Conservation (phyloP, 2,329 filamentous ascomycete species). For the Xylariales sp. region DNA sequence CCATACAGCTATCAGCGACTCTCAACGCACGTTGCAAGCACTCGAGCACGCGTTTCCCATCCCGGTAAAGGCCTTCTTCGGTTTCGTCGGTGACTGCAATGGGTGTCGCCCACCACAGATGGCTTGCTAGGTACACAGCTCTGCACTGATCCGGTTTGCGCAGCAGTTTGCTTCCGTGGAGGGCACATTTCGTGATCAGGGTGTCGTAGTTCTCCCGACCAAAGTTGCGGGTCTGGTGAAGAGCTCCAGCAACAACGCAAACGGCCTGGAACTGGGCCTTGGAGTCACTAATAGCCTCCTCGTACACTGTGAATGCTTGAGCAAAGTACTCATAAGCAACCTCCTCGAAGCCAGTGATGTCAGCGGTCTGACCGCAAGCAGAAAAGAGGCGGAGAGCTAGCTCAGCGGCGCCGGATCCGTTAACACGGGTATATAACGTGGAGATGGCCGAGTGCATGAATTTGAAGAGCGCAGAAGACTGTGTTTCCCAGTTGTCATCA, state of each 20-base stretch:
- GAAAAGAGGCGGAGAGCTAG: slow-evolving; percentile 86
- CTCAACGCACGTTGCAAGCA: slow-evolving; percentile 92
- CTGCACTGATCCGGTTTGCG: slow-evolving; percentile 98
- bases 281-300: slow-evolving; percentile 92
- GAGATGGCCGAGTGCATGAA: slow-evolving; percentile 90
- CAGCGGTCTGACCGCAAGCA: slow-evolving; percentile 86
- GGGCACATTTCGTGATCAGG: slow-evolving; percentile 92
- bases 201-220: slow-evolving; percentile 98
- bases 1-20: slow-evolving; percentile 98
- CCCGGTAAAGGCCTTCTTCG: slow-evolving; percentile 79
- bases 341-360: slow-evolving; percentile 88
- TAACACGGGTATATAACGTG: slow-evolving; percentile 82
- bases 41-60: slow-evolving; percentile 94
- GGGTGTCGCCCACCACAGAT: slow-evolving; percentile 96
- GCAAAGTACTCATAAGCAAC: slow-evolving; percentile 98
- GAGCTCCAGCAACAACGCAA: slow-evolving; percentile 82
- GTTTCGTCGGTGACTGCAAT: slow-evolving; percentile 72
- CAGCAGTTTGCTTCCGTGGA: slow-evolving; percentile 93
- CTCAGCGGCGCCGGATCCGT: slow-evolving; percentile 72
- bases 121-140: slow-evolving; percentile 92
- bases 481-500: slow-evolving; percentile 59
- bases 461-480: slow-evolving; percentile 79
- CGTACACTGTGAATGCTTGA: slow-evolving; percentile 96
- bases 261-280: slow-evolving; percentile 97
- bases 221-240: slow-evolving; percentile 87